Base-by-base conservation (phyloP, 2,329 filamentous ascomycete species). In the Apiospora pterosperma region DNA sequence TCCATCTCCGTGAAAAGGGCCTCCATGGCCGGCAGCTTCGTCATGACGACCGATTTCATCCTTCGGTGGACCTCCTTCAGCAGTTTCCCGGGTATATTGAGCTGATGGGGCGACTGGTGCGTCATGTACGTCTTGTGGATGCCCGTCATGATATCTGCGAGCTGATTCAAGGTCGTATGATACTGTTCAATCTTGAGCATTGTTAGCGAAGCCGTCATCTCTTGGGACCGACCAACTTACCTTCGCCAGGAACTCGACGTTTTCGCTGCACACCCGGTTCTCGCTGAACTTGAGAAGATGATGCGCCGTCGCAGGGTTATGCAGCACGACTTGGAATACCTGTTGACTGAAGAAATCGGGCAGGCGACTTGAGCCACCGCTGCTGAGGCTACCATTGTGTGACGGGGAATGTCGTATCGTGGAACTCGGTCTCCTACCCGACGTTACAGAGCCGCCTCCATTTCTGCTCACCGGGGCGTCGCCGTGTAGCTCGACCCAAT, bases 161-260 rank as follows among this genome's bases (percentile, higher is more conserved):
- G 68, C 55, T 78, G 75, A 39, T 79, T 77, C 21, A 85, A 68
- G 0, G 78, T 74, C 8, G 73, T 73, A 62, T 76, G 75, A 67
- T 84, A 84, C 59, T 79, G 76, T 52, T 84, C 79, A 4, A 79
- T 69, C 76, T 80, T 3, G 10, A 16, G 4, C 36, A 55, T 28
- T 34, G 36, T 60, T 48, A 59, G 39, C 48, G 19, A 25, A 4
- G 10, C 16, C 16, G 8, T 38, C 8, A 55, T 21, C 16, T 12
- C 6, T 38, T 28, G 3, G 5, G 14, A 44, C n/a, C n/a, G n/a
- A n/a, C 2, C 11, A 1, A 34, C 60, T 6, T 62, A 82, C 81
- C 76, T 81, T 82, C 23, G 79, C 72, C 34, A 84, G 70, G 66
- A 84, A 84, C 62, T 82, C 79, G 69, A 81, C 74, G 63, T 81